phyloP scores from a whole-genome alignment of 2,329 filamentous ascomycete genomes.

The Colletotrichum acutatum region DNA sequence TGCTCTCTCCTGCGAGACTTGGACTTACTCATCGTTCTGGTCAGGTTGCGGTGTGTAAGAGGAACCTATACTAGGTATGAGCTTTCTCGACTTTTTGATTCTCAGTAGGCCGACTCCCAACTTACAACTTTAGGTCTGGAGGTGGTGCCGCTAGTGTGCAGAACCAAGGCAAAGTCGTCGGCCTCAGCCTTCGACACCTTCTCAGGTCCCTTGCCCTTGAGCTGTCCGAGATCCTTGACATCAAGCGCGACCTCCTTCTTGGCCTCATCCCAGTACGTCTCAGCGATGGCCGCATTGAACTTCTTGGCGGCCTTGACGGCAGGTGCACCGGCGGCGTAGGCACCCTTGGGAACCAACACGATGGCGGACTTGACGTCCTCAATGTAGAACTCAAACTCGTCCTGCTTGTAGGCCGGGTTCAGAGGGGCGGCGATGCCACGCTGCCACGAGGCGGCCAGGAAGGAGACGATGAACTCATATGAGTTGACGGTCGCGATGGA shows the following conservation, averaged over 20 bases:
- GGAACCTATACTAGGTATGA: constrained; percentile 65
- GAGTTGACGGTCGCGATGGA: constrained; percentile 88
- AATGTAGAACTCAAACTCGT: constrained; percentile 93
- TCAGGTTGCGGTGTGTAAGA: constrained; percentile 83
- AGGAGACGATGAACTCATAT: constrained; percentile 89
- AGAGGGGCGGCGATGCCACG: constrained; percentile 86
- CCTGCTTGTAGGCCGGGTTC: constrained; percentile 89
- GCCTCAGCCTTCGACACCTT: constrained; percentile 64
- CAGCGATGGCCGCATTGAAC: constrained; percentile 86
- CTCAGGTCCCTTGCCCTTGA: constrained; percentile 57
- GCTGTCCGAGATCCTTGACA: constrained; percentile 79
- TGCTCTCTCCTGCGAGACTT: constrained; percentile 13
- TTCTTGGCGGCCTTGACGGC: constrained; percentile 82
- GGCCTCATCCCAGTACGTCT: constrained; percentile 81
- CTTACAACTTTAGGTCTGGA: constrained; percentile 84
- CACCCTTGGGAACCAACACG: constrained; percentile 79
- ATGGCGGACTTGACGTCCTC: constrained; percentile 85
- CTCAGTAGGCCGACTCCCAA: constrained; percentile 30
- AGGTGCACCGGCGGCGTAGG: constrained; percentile 72
- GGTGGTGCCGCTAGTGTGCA: constrained; percentile 87
- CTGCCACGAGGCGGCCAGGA: constrained; percentile 88
- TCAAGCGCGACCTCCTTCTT: constrained; percentile 77
- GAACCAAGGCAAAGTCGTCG: constrained; percentile 83
- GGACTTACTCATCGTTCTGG: constrained; percentile 77
- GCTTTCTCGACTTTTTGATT: background rate